Conservation (phyloP, 352 stramenopile genomes). For the Phytopythium sindhum region DNA sequence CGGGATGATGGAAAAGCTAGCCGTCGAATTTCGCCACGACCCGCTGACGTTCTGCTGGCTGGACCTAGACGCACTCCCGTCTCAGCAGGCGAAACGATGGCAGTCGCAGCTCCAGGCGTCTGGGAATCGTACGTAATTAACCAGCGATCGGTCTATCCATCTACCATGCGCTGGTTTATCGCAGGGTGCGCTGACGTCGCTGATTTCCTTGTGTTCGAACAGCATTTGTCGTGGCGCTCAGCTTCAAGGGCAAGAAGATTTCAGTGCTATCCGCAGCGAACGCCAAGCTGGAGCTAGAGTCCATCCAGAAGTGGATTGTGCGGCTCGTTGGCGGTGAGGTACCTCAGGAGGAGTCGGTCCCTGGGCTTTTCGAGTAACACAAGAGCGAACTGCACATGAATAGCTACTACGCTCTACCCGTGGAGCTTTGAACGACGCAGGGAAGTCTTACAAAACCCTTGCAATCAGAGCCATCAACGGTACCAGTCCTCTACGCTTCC, state of each 20-base stretch:
- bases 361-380: conserved; percentile 34
- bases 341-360: conserved; percentile 30
- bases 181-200: background rate
- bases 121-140: conserved; percentile 24
- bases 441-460: background rate
- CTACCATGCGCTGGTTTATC: background rate
- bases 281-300: conserved; percentile 22
- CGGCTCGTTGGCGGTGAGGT: conserved; percentile 62
- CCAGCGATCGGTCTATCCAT: background rate
- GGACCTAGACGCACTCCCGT: conserved; percentile 35
- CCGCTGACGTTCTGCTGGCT: conserved; percentile 80
- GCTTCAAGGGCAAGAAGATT: conserved; percentile 66
- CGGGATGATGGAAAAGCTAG: conserved; percentile 54
- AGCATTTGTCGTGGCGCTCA: conserved; percentile 62
- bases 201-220: background rate
- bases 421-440: background rate
- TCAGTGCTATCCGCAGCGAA: conserved; percentile 22
- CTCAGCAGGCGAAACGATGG: conserved; percentile 25
- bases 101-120: conserved; percentile 33
- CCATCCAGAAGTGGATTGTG: conserved; percentile 56
- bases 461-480: background rate
- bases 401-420: background rate
- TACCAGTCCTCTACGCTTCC: background rate
- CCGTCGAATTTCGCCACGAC: conserved; percentile 64
- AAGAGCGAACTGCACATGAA: background rate